phyloP scores from a whole-genome alignment of 495 filamentous ascomycete species.

The Rostrohypoxylon terebratum region DNA sequence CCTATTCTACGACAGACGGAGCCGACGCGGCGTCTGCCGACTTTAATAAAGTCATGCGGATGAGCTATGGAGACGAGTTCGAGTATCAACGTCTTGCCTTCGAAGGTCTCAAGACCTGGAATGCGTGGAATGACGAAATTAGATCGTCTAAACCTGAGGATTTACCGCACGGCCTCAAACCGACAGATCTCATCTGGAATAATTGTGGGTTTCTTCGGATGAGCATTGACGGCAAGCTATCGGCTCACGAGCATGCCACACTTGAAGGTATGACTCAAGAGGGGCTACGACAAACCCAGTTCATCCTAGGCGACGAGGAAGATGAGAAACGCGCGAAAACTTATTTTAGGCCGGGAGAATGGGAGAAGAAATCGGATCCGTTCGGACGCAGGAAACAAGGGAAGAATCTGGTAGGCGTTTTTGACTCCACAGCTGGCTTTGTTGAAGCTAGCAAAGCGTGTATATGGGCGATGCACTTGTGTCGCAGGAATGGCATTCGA shows the following conservation, averaged over 20 bases:
- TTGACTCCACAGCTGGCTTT: conserved; percentile 55
- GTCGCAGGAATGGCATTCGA: conserved; percentile 47
- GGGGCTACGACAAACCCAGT: conserved; percentile 38
- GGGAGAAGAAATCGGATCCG: conserved; percentile 23
- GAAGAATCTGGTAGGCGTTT: conserved; percentile 43
- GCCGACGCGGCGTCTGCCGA: conserved; percentile 44
- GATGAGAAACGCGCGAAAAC: conserved; percentile 45
- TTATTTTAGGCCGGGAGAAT: conserved; percentile 46
- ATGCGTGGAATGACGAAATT: conserved; percentile 55
- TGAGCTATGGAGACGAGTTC: conserved; percentile 51
- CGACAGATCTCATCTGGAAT: conserved; percentile 33
- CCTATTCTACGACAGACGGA: conserved; percentile 41
- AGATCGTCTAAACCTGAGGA: conserved; percentile 17
- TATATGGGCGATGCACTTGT: conserved; percentile 51
- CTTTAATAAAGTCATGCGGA: conserved; percentile 57
- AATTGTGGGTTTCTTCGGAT: conserved; percentile 32
- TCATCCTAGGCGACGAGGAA: conserved; percentile 43
- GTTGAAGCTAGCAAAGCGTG: conserved; percentile 57
- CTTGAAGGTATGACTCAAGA: conserved; percentile 16
- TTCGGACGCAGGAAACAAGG: conserved; percentile 26
- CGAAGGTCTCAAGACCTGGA: conserved; percentile 52
- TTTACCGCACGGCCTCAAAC: conserved; percentile 22
- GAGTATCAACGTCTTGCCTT: conserved; percentile 56
- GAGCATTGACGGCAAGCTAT: conserved; percentile 21
- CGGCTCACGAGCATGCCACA: conserved; percentile 15